Evolutionary conservation across 2,329 filamentous ascomycete genomes (phyloP), one percentile per base, ranked within the genome.

Genomic region (Conoideocrella luteorostrata): DNA sequence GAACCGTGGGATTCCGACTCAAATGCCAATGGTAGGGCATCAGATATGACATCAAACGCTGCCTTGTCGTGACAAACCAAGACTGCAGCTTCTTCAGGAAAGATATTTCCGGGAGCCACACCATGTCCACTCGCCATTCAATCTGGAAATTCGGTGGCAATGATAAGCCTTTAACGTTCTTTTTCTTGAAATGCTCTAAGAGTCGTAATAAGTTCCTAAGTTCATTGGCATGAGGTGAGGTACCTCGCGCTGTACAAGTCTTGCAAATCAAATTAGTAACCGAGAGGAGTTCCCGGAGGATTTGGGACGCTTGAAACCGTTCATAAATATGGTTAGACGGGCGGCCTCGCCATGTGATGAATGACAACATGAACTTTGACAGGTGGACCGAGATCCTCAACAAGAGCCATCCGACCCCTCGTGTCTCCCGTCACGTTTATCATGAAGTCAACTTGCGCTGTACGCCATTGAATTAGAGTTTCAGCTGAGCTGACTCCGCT

Each of bases 321-420:
- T 80, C 45, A 72, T 76, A 48, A 84, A 79, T 61, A 81, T 71
- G 11, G 63, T 62, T 26, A 89, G 56, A 7, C 73, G 67, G 1
- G 79, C 75, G 32, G 72, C 70, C 47, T 80, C 70, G 33, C 15
- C 20, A 12, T 22, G 13, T 33, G 39, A 21, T 26, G 33, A 21
- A 45, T 22, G 17, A 39, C 37, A 13, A 18, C 37, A 21, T 24
- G 21, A 4, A 39, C 13, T 30, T 13, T 39, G 24, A 39, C n/a
- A n/a, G n/a, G n/a, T n/a, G n/a, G n/a, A n/a, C n/a, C n/a, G n/a
- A n/a, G n/a, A n/a, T n/a, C n/a, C n/a, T n/a, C n/a, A n/a, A n/a
- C n/a, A n/a, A n/a, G n/a, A n/a, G n/a, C n/a, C n/a, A n/a, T n/a
- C n/a, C n/a, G n/a, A n/a, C n/a, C n/a, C n/a, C n/a, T n/a, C n/a